These are phyloP conservation scores for Tetrahymena borealis DNA, from an alignment of 73 alveolate species.

Conservation along the genomic window DNA sequence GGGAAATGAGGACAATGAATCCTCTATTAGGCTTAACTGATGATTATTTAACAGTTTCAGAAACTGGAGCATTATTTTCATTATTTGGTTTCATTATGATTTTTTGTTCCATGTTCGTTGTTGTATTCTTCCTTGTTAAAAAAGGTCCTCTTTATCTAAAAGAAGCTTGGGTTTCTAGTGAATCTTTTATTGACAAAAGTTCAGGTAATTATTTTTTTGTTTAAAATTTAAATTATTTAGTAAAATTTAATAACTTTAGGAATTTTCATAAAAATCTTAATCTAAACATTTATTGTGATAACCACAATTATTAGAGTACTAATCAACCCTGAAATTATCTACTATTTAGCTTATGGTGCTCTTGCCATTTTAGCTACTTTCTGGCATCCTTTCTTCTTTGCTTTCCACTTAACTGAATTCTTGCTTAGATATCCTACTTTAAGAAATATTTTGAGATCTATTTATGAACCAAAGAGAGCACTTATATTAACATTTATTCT, in stretches of 20 bases:
- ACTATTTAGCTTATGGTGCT: constrained; percentile 56
- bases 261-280: constrained; percentile 4
- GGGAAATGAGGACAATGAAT: not conserved
- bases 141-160: constrained; percentile 46
- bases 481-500: constrained; percentile 56
- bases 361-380: constrained; percentile 54
- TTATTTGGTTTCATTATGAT: constrained; percentile 41
- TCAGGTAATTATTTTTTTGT: not conserved
- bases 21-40: not conserved
- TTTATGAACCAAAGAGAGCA: constrained; percentile 66
- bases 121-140: constrained; percentile 39
- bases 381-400: constrained; percentile 66
- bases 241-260: not conserved
- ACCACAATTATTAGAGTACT: constrained; percentile 25
- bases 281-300: constrained; percentile 8
- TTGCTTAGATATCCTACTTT: constrained; percentile 65
- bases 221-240: not conserved
- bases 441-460: constrained; percentile 61
- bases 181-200: not conserved
- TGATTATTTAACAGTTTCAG: not conserved
- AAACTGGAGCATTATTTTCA: constrained; percentile 12
- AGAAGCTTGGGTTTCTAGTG: constrained; percentile 45
- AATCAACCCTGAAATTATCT: constrained; percentile 45
- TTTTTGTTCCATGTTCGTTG: constrained; percentile 46
- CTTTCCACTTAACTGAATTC: constrained; percentile 64